A percentile compares a stretch with the other conserved stretches of the same genome.
Conservation (phyloP, 805 yeast genomes). For the Jamesozyma rosinii region DNA sequence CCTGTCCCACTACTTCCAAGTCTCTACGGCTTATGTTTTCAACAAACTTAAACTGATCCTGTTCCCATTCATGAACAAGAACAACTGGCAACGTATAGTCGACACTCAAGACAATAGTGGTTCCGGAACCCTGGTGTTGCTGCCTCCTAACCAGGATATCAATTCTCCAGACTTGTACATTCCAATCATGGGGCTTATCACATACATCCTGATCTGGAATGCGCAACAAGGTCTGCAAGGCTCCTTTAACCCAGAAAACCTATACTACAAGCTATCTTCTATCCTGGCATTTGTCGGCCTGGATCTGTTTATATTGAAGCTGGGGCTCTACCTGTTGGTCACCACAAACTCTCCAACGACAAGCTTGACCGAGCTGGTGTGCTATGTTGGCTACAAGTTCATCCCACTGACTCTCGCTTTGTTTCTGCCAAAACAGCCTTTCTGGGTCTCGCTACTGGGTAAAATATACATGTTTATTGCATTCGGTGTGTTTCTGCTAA, state of each 20-base stretch:
- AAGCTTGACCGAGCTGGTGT: constrained; percentile 71
- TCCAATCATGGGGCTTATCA: constrained; percentile 85
- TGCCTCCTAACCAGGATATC: constrained; percentile 75
- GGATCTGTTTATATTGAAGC: constrained; percentile 66
- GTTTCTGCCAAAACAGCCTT: constrained; percentile 41
- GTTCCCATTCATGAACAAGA: constrained; percentile 76
- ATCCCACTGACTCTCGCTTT: constrained; percentile 62
- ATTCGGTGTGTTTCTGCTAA: constrained; percentile 56
- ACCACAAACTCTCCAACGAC: constrained; percentile 21
- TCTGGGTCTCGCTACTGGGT: constrained; percentile 35
- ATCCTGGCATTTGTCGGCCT: constrained; percentile 72
- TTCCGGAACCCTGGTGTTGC: constrained; percentile 13
- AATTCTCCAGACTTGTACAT: constrained; percentile 96
- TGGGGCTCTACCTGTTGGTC: constrained; percentile 70
- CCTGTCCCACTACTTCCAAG: constrained; percentile 81
- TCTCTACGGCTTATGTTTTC: constrained; percentile 78
- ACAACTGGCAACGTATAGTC: constrained; percentile 65
- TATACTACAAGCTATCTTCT: constrained; percentile 79
- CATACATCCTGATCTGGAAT: constrained; percentile 79
- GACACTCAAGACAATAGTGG: constrained; percentile 9
- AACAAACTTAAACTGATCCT: constrained; percentile 62
- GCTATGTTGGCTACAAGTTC: constrained; percentile 91
- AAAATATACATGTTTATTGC: constrained; percentile 45
- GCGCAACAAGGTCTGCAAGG: constrained; percentile 78
- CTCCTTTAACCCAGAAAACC: constrained; percentile 83